Evolutionary conservation across 345 rosid genomes (phyloP), one percentile per base, ranked within the genome.

Genomic region (Reutealis trisperma): DNA sequence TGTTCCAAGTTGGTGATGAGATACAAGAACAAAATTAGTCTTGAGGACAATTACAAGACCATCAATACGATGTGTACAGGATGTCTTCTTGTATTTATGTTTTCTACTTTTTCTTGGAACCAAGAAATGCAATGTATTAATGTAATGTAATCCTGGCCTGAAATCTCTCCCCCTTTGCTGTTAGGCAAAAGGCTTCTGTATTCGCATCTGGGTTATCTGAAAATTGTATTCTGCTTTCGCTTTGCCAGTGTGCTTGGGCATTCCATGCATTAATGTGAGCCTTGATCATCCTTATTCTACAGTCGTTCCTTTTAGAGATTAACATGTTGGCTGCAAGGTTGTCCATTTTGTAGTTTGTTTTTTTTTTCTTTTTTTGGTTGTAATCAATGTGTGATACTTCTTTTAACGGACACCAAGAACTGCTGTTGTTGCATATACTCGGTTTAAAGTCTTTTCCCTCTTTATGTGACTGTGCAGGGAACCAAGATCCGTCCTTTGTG

Each of bases 401-500:
- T 44, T 67, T 22, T 1, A 21, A 4, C 55, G 12, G 42, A 19
- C 30, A n/a, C 25, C 15, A n/a, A n/a, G 8, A 37, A 51, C 22
- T 19, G 22, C 19, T 66, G 27, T 66, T 66, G 70, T 67, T 67
- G 30, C 37, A 16, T 69, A 22, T 11, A 12, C 27, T 18, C 21
- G 19, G 2, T 9, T 72, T 19, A 62, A 4, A 47, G 60, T 49
- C 37, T 47, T 59, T 6, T 18, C 18, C 41, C 32, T 49, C 52
- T 62, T 32, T 27, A 18, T 45, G 19, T 58, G 16, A 7, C 34
- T 58, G n/a, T 79, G 72, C 87, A 95, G 98, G 98, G 91, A 79
- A 86, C 84, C 75, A 89, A 90, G 67, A 92, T 92, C 42, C 81
- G 71, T 49, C 98, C 95, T 7, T 77, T 93, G 81, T 93, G 99